A percentile compares a stretch with the other conserved stretches of the same genome.
Conservation (phyloP, 768 basidiomycete species). For the Termitomyces bulborhizus region DNA sequence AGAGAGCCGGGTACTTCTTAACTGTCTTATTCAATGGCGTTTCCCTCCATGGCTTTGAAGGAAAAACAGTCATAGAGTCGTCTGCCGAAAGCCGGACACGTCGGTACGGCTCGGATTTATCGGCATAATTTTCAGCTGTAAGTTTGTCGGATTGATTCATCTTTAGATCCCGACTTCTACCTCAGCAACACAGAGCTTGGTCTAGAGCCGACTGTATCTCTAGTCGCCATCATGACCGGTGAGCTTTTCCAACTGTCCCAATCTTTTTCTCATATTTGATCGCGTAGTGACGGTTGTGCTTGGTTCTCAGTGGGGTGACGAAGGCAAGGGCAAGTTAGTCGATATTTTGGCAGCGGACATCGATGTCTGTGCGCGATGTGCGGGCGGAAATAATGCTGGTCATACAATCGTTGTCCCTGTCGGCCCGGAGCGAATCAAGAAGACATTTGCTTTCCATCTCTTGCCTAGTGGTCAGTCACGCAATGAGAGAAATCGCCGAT, state of each 20-base stretch:
- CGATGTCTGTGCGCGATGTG: constrained; percentile 93
- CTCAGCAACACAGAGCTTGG: not conserved
- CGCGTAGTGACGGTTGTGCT: constrained; percentile 66
- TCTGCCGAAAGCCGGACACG: not conserved
- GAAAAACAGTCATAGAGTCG: constrained; percentile 42
- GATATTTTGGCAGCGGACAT: constrained; percentile 88
- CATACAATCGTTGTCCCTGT: constrained; percentile 91
- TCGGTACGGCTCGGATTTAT: constrained; percentile 4
- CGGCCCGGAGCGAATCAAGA: constrained; percentile 63
- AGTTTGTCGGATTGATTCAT: not conserved
- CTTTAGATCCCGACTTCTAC: constrained; percentile 1
- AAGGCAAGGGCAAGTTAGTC: constrained; percentile 94
- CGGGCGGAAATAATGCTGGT: constrained; percentile 98
- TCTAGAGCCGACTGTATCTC: not conserved
- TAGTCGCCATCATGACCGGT: constrained; percentile 6
- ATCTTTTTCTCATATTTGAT: not conserved
- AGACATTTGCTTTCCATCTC: constrained; percentile 92
- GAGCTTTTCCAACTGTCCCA: not conserved
- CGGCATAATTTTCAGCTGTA: not conserved
- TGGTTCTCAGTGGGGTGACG: constrained; percentile 90
- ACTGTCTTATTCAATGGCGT: constrained; percentile 36
- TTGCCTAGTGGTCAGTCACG: constrained; percentile 71
- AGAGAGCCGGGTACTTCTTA: constrained; percentile 60
- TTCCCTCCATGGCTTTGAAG: constrained; percentile 16
- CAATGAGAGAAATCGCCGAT: constrained; percentile 1